Evolutionary conservation across 2,329 filamentous ascomycete genomes (phyloP).

Genomic region (Cordyceps fumosorosea): DNA sequence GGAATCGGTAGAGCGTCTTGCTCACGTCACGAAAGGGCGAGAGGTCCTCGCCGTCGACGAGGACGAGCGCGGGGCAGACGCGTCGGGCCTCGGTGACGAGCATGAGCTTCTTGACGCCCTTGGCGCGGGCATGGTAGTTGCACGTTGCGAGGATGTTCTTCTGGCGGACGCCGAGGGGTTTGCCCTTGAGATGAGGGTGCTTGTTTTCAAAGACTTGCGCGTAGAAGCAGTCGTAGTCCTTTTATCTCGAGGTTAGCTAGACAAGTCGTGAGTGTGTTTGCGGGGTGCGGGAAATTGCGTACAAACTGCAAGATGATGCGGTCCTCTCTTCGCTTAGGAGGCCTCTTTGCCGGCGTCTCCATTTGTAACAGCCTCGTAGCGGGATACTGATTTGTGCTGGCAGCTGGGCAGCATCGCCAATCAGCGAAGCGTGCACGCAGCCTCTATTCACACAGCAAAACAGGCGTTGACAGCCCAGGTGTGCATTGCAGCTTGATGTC

Average conservation of each 20-base stretch:
- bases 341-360: constrained; percentile 21
- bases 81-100: constrained; percentile 74
- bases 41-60: constrained; percentile 81
- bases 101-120: constrained; percentile 75
- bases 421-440: not conserved
- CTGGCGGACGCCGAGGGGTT: constrained; percentile 80
- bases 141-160: constrained; percentile 90
- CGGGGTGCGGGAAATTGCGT: constrained; percentile 24
- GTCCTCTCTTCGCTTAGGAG: constrained; percentile 48
- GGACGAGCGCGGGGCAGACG: constrained; percentile 74
- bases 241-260: constrained; percentile 12
- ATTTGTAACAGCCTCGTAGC: not conserved
- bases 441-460: not conserved
- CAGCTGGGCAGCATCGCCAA: not conserved
- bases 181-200: constrained; percentile 62
- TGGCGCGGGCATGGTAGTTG: constrained; percentile 82
- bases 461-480: not conserved
- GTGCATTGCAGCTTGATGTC: too few relatives aligned
- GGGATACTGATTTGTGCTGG: not conserved
- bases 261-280: not conserved
- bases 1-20: constrained; percentile 69
- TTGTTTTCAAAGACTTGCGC: constrained; percentile 83
- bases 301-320: constrained; percentile 80
- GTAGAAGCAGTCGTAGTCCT: constrained; percentile 91
- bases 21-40: constrained; percentile 80